Evolutionary conservation across 2,329 filamentous ascomycete genomes (phyloP).

Genomic region (Colletotrichum camelliae): DNA sequence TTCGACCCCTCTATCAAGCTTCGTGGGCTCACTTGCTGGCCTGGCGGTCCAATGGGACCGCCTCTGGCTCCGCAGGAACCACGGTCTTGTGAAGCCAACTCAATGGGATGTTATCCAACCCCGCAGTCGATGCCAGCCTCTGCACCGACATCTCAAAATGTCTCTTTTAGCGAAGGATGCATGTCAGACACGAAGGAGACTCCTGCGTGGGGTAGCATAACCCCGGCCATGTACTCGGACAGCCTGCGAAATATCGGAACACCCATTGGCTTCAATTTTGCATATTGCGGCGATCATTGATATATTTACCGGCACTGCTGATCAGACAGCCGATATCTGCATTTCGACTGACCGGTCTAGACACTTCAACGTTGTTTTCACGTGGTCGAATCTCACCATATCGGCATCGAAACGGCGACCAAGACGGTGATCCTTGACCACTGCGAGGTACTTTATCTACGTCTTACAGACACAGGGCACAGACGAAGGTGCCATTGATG

Average conservation of each 20-base stretch:
- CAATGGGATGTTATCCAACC: background rate
- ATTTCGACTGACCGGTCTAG: background rate
- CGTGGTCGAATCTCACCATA: background rate
- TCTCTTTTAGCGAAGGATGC: background rate
- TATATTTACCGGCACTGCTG: background rate
- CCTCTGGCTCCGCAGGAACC: background rate
- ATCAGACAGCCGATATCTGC: background rate
- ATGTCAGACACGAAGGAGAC: background rate
- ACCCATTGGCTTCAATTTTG: constrained; percentile 12
- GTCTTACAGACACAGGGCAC: background rate
- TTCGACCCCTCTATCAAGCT: constrained; percentile 47
- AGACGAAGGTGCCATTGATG: background rate
- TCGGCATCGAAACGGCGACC: background rate
- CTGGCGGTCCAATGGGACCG: constrained; percentile 16
- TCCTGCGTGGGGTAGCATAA: background rate
- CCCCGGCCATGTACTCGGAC: constrained; percentile 1
- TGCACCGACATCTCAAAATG: background rate
- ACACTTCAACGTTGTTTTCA: background rate
- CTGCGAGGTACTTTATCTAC: background rate
- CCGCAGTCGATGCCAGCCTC: constrained; percentile 8
- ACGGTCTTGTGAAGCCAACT: background rate
- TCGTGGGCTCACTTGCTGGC: constrained; percentile 27
- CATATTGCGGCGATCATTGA: background rate
- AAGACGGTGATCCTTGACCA: background rate
- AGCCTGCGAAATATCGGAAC: background rate